A percentile compares a stretch with the other conserved stretches of the same genome.
Conservation (phyloP, 2,329 filamentous ascomycete species). For the Paracorniculantispora psalliotae region DNA sequence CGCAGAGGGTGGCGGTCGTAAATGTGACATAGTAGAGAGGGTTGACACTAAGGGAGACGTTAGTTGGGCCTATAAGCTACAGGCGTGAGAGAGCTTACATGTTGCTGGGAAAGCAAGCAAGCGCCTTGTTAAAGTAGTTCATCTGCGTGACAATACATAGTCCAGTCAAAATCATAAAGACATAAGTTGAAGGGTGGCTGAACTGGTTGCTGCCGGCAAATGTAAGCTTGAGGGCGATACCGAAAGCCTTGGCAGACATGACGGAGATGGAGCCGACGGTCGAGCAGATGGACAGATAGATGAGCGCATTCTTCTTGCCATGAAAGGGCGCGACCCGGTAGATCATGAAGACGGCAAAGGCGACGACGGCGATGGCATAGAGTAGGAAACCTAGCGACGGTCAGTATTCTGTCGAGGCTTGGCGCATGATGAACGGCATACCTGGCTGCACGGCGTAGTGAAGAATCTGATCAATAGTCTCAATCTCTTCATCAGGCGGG, state of each 20-base stretch:
- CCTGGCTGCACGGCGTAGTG: slow-evolving; percentile 86
- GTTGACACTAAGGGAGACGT: slow-evolving; percentile 65
- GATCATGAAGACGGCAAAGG: slow-evolving; percentile 91
- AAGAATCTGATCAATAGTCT: slow-evolving; percentile 88
- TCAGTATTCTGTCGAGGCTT: slow-evolving; percentile 18
- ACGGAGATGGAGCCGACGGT: slow-evolving; percentile 95
- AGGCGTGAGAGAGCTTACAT: slow-evolving; percentile 59
- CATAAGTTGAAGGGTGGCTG: slow-evolving; percentile 88
- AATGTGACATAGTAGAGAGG: slow-evolving; percentile 97
- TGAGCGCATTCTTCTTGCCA: slow-evolving; percentile 90
- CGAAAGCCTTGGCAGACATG: slow-evolving; percentile 99
- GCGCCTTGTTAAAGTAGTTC: slow-evolving; percentile 99
- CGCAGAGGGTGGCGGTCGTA: slow-evolving; percentile 87
- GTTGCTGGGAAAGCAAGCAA: slow-evolving; percentile 94
- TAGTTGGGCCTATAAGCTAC: slow-evolving; percentile 28
- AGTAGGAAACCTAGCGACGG: slow-evolving; percentile 69
- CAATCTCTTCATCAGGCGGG: slow-evolving; percentile 85
- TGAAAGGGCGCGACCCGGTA: slow-evolving; percentile 86
- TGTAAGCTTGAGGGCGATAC: slow-evolving; percentile 93
- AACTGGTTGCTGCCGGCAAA: slow-evolving; percentile 94
- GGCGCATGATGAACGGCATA: slow-evolving; percentile 34
- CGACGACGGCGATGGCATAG: slow-evolving; percentile 73
- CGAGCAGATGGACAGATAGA: slow-evolving; percentile 97
- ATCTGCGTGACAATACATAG: slow-evolving; percentile 98
- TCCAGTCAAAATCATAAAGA: slow-evolving; percentile 87